Evolutionary conservation across 768 basidiomycete genomes (phyloP), one percentile per base, ranked within the genome.

Genomic region (Tricholoma sp.): DNA sequence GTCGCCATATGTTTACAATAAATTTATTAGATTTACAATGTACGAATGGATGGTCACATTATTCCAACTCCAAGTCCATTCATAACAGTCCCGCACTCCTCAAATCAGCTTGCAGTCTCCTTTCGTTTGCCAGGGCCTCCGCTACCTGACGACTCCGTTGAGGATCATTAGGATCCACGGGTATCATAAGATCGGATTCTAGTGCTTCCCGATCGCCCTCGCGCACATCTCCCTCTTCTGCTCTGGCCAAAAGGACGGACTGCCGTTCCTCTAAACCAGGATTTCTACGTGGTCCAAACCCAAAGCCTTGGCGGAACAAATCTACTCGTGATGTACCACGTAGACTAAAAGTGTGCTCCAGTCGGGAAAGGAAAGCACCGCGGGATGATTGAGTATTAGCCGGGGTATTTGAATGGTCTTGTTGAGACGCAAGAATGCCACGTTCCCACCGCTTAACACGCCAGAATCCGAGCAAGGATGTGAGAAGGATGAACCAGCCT

Each of bases 401-500:
- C 57, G 57, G 37, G n/a, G 64, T 46, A 49, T 53, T 60, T 24
- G 67, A 57, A 41, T 68, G 70, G 14, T 74, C 71, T 43, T 67
- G 74, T 59, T 81, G 81, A 5, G 88, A 83, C 8, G 81, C 77
- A 21, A 89, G 74, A 56, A 94, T 86, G 14, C 86, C 83, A 57
- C 81, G 78, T 68, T 94, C 91, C 91, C 91, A 94, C 50, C 89
- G 84, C 68, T 93, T 94, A 57, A 93, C 88, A 35, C 91, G 84
- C 88, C 88, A 92, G 72, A 85, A 97, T 22, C 90, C 86, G 41
- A 96, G 88, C 8, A 95, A 65, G n/a, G 91, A 91, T 1, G 93
- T 97, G 54, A 98, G 77, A 39, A 98, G 81, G 50, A 94, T 76
- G 72, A 91, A 92, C 90, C 90, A 92, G 2, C 88, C 91, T 82